These are phyloP conservation scores for Elaeagnus macrophylla DNA, from an alignment of 306 rosid genomes.

Conservation along the genomic window DNA sequence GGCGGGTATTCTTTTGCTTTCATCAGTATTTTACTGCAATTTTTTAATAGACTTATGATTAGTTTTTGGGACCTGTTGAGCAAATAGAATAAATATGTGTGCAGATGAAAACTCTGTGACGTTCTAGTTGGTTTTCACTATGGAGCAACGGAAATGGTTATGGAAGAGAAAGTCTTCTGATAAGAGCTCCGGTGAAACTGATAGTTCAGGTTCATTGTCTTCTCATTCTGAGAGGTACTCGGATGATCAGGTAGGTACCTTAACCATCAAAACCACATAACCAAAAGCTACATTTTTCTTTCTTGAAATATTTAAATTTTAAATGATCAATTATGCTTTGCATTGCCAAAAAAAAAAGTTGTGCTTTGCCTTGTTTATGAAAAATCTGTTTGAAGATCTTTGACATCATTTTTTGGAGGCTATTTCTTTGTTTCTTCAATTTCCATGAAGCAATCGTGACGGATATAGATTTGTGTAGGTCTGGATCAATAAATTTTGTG, in stretches of 20 bases:
- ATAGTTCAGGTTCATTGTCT: conserved; percentile 72
- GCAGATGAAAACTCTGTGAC: background rate
- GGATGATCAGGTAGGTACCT: conserved; percentile 62
- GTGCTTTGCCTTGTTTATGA: too few species aligned
- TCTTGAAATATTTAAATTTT: background rate
- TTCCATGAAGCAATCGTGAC: too few species aligned
- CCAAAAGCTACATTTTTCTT: conserved; percentile 4
- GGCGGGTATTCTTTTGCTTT: conserved; percentile 16
- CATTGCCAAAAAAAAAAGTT: too few species aligned
- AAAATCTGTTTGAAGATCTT: too few species aligned
- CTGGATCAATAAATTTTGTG: too few species aligned
- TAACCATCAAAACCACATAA: conserved; percentile 5
- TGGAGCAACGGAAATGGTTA: conserved; percentile 76
- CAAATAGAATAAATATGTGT: background rate
- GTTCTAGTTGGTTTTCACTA: conserved; percentile 31
- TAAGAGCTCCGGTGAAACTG: conserved; percentile 67
- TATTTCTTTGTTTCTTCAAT: too few species aligned
- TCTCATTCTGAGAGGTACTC: conserved; percentile 70
- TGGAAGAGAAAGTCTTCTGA: conserved; percentile 79
- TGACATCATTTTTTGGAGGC: too few species aligned
- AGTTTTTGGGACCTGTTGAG: conserved; percentile 21
- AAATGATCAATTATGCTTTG: too few species aligned
- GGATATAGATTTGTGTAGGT: too few species aligned
- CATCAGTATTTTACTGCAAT: conserved; percentile 6
- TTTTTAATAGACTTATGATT: conserved; percentile 3